Percentiles rank a stretch among this genome's conserved stretches.
phyloP scores from a whole-genome alignment of 768 basidiomycete genomes.

The Phaeolepiota aurea region DNA sequence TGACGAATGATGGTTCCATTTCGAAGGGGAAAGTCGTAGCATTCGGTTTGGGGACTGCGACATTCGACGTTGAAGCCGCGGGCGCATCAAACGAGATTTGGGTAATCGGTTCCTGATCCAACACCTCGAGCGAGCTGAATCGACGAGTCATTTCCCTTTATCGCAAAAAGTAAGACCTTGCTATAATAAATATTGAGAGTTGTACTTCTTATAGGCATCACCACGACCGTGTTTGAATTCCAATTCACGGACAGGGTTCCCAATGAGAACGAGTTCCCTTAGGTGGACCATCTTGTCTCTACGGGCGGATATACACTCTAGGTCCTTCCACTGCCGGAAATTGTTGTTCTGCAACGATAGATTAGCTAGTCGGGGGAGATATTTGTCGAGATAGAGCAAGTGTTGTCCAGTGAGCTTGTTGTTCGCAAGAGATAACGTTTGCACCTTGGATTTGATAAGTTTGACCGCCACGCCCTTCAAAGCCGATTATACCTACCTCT shows the following conservation, averaged over 20 bases:
- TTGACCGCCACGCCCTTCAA: slow-evolving; percentile 1
- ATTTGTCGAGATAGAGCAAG: slow-evolving; percentile 56
- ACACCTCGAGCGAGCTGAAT: slow-evolving; percentile 73
- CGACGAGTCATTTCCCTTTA: slow-evolving; percentile 71
- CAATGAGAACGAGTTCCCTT: slow-evolving; percentile 64
- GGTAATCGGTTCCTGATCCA: slow-evolving; percentile 76
- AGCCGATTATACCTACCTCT: slow-evolving; percentile 31
- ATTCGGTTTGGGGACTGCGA: slow-evolving; percentile 34
- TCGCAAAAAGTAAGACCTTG: background rate
- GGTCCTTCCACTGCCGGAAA: slow-evolving; percentile 59
- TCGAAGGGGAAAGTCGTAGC: slow-evolving; percentile 73
- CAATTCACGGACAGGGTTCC: slow-evolving; percentile 65
- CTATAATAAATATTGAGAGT: slow-evolving; percentile 2
- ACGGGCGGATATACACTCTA: slow-evolving; percentile 53
- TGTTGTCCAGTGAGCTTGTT: slow-evolving; percentile 53
- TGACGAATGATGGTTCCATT: slow-evolving; percentile 67
- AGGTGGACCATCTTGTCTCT: slow-evolving; percentile 54
- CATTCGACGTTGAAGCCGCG: slow-evolving; percentile 35
- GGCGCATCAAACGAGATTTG: slow-evolving; percentile 78
- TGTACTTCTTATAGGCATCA: slow-evolving; percentile 64
- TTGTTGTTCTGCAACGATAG: slow-evolving; percentile 76
- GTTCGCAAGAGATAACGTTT: slow-evolving; percentile 81
- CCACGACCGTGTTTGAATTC: slow-evolving; percentile 49
- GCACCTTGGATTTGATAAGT: slow-evolving; percentile 34
- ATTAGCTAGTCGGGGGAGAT: slow-evolving; percentile 73